Evolutionary conservation across 2,329 filamentous ascomycete genomes (phyloP).

Genomic region (Epicoccum sorghinum): DNA sequence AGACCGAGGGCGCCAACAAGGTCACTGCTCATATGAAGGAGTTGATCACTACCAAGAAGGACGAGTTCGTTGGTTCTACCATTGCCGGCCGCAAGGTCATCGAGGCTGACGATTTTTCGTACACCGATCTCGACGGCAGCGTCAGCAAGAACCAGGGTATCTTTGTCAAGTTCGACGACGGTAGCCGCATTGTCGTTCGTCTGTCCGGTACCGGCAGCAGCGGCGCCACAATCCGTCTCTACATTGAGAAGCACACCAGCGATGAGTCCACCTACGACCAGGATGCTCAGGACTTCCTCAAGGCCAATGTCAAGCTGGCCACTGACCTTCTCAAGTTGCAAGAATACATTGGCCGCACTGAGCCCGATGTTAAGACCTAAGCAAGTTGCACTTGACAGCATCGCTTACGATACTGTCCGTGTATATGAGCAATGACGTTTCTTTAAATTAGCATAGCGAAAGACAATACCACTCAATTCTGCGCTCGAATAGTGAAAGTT

Average conservation of each 20-base stretch:
- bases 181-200: constrained; percentile 92
- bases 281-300: constrained; percentile 92
- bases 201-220: constrained; percentile 94
- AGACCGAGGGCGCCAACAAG: constrained; percentile 88
- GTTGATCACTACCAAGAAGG: constrained; percentile 71
- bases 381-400: not conserved
- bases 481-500: not conserved
- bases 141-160: constrained; percentile 96
- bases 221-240: constrained; percentile 93
- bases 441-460: constrained; percentile 16
- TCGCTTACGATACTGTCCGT: constrained; percentile 6
- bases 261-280: constrained; percentile 78
- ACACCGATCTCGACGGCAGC: constrained; percentile 97
- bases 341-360: constrained; percentile 87
- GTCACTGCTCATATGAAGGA: constrained; percentile 81
- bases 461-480: constrained; percentile 14
- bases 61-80: constrained; percentile 81
- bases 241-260: constrained; percentile 92
- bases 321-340: constrained; percentile 88
- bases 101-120: constrained; percentile 94
- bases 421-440: constrained; percentile 19
- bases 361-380: constrained; percentile 97
- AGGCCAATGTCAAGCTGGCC: constrained; percentile 85
- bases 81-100: constrained; percentile 82
- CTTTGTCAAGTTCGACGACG: constrained; percentile 91